Base-by-base conservation (phyloP, 2,329 filamentous ascomycete genomes). In the Sclerotinia subarctica region DNA sequence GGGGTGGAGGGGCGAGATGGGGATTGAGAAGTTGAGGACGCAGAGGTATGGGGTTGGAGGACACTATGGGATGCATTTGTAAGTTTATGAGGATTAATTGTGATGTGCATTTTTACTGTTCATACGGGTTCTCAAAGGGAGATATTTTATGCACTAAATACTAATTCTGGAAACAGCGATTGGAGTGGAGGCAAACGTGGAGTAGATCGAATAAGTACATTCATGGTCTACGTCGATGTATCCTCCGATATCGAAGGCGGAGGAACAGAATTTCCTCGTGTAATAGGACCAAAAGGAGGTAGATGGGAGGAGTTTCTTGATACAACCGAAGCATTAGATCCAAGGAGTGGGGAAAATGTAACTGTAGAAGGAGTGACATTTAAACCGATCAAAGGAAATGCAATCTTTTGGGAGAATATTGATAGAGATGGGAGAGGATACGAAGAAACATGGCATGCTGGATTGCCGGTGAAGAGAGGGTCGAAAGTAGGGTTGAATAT, bases 351-450 rank as follows among this genome's bases (percentile, higher is more conserved):
- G 11, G 29, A 66, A 17, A 77, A 72, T 13, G 77, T 68, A 2
- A 70, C 59, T 10, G 44, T 69, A 15, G 68, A 68, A 67, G 86
- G 86, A 0, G 79, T 88, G 1, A 86, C 83, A 0, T 88, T 89
- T 73, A 85, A 84, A 74, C 82, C 86, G 0, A 81, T 83, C 52
- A 81, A 80, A 68, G 84, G 85, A 0, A 86, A 86, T 78, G 86
- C 86, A 1, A 82, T 89, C 1, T 89, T 84, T 69, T 89, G 86
- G 86, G 83, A 85, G 78, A 89, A 89, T 75, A 79, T 88, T 68
- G 78, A 82, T 51, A 70, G 78, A 0, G 84, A 87, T 76, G 86
- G 86, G 2, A 80, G 78, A 29, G 85, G 85, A 17, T 86, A 85
- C 73, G 79, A 81, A 68, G 85, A 88, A 77, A 86, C 84, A 44